Evolutionary conservation across 2,329 filamentous ascomycete species (phyloP), one percentile per base, ranked within the genome.

Genomic region (Davidsoniella virescens): DNA sequence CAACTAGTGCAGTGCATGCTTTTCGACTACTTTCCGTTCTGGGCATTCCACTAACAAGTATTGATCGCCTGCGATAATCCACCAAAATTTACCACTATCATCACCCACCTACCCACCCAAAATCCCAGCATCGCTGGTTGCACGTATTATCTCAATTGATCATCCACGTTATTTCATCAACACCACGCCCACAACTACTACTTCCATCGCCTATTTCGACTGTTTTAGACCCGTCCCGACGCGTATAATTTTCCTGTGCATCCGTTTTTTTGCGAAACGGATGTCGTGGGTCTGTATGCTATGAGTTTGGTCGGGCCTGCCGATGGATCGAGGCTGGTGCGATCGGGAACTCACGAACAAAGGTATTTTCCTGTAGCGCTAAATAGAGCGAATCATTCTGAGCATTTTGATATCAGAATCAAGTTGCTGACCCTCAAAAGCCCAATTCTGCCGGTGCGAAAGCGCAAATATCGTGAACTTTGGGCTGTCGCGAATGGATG

Each of bases 401-500:
- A 71, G 70, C 58, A 61, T 58, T 64, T 65, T 57, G 63, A 68
- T 74, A 57, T 62, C 50, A 58, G 59, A 66, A 68, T 67, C 47
- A 60, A 54, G 52, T 52, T 71, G 60, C 65, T 77, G 55, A 76
- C 62, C 39, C 20, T 55, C 55, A 57, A 53, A 63, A 83, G 79
- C 68, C 72, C 75, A 75, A 80, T 82, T 75, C 77, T 84, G 72
- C 75, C 74, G 67, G 86, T 84, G 73, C 83, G 85, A 67, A 92
- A 93, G 77, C 81, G 86, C 67, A 93, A 93, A 73, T 75, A 94
- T 64, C 82, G 82, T 65, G 84, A 92, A 70, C 76, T 94, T 60
- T 94, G 84, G 71, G 74, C 76, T 59, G 77, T 84, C 73, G 81
- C 84, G 47, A 41, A 53, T 47, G 51, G 51, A 25, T 48, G 51